phyloP scores from a whole-genome alignment of 495 filamentous ascomycete genomes.

The Annulohypoxylon nitens region DNA sequence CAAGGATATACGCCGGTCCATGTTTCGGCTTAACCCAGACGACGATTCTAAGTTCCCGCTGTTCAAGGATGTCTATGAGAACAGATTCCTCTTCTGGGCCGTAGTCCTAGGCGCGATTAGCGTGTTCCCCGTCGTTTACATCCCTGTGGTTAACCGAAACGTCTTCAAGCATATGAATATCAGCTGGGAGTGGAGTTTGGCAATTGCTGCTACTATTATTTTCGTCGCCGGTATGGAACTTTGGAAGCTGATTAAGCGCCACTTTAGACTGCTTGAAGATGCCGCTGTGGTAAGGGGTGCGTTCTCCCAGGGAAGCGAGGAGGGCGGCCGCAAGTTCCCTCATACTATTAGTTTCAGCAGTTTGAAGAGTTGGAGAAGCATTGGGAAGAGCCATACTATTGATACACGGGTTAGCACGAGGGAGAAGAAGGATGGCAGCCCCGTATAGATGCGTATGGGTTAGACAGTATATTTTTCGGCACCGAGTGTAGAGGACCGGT shows the following conservation, averaged over 20 bases:
- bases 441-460: slow-evolving; percentile 2
- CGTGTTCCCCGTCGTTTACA: slow-evolving; percentile 80
- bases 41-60: slow-evolving; percentile 63
- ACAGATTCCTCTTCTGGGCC: slow-evolving; percentile 81
- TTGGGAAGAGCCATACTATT: slow-evolving; percentile 46
- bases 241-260: slow-evolving; percentile 76
- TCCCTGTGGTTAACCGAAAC: slow-evolving; percentile 73
- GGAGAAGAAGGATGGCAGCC: slow-evolving; percentile 35
- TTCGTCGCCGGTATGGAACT: slow-evolving; percentile 73
- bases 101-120: slow-evolving; percentile 74
- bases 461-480: background rate
- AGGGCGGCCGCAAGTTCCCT: slow-evolving; percentile 49
- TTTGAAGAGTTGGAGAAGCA: slow-evolving; percentile 59
- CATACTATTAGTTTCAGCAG: slow-evolving; percentile 59
- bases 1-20: slow-evolving; percentile 74
- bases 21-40: slow-evolving; percentile 76
- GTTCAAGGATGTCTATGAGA: slow-evolving; percentile 75
- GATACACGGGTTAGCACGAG: slow-evolving; percentile 48
- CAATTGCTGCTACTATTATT: slow-evolving; percentile 69
- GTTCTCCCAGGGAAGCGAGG: slow-evolving; percentile 61
- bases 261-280: slow-evolving; percentile 59
- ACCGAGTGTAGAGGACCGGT: no score
- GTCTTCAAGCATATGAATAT: slow-evolving; percentile 84
- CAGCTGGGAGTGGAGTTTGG: slow-evolving; percentile 78
- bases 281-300: slow-evolving; percentile 55